phyloP scores from a whole-genome alignment of 768 basidiomycete genomes.

The Omphalotus guepiniiformis region DNA sequence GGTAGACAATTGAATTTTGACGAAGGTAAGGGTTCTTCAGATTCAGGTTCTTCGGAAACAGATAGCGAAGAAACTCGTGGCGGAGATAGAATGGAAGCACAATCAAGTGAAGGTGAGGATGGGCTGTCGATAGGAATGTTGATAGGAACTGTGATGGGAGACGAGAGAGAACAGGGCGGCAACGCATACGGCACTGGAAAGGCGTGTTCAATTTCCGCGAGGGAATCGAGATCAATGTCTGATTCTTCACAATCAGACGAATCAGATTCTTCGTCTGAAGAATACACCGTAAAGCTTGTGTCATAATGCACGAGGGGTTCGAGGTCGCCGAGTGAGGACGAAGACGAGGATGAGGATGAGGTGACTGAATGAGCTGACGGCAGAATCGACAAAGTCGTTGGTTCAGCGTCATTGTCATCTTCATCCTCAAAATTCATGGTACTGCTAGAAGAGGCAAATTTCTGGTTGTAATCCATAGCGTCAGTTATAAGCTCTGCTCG shows the following conservation, averaged over 20 bases:
- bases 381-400: too few relatives aligned
- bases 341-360: constrained; percentile 11
- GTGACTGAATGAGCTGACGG: too few relatives aligned
- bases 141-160: constrained; percentile 3
- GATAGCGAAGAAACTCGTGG: too few relatives aligned
- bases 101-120: constrained; percentile 2
- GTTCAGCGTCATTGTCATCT: too few relatives aligned
- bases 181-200: too few relatives aligned
- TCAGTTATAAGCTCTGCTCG: too few relatives aligned
- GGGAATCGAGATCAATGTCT: constrained; percentile 15
- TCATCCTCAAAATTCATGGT: too few relatives aligned
- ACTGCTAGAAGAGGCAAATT: too few relatives aligned
- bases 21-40: too few relatives aligned
- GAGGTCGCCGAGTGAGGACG: too few relatives aligned
- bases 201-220: constrained; percentile 5
- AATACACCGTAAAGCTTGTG: not conserved
- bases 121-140: constrained; percentile 14
- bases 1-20: constrained; percentile 33
- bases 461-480: too few relatives aligned
- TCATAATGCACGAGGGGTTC: constrained; percentile 9
- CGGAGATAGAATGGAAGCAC: constrained; percentile 19
- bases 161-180: not conserved
- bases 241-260: constrained; percentile 11
- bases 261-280: not conserved
- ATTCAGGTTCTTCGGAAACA: too few relatives aligned